Evolutionary conservation across 116 monocot genomes (phyloP).

Genomic region (Trichopus zeylanicus): DNA sequence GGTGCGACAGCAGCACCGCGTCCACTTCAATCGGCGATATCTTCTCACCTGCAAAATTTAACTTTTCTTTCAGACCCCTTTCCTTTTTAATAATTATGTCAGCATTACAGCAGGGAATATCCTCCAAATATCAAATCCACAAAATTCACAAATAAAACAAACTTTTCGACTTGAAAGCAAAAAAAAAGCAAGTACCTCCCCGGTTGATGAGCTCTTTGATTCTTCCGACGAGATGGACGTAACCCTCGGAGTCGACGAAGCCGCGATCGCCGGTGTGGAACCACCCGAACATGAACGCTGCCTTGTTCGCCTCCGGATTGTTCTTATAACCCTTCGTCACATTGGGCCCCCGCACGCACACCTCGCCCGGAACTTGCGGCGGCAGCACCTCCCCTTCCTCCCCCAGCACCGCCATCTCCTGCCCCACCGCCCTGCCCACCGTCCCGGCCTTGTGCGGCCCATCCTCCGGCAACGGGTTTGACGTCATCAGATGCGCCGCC

Average conservation of each 20-base stretch:
- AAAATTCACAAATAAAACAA: no score
- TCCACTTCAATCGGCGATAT: slow-evolving; percentile 98
- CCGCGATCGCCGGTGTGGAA: slow-evolving; percentile 92
- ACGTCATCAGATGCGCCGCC: slow-evolving; percentile 74
- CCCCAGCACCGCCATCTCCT: slow-evolving; percentile 66
- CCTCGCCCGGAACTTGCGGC: slow-evolving; percentile 45
- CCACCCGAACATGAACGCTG: slow-evolving; percentile 80
- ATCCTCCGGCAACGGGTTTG: slow-evolving; percentile 75
- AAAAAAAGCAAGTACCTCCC: slow-evolving; percentile 56
- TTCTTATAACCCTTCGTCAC: slow-evolving; percentile 80
- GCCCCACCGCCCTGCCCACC: slow-evolving; percentile 70
- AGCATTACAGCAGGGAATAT: no score
- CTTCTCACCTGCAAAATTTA: slow-evolving; percentile 64
- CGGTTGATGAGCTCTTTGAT: slow-evolving; percentile 99
- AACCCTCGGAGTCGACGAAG: slow-evolving; percentile 68
- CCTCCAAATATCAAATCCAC: no score
- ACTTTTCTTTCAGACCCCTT: no score
- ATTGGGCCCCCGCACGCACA: slow-evolving; percentile 79
- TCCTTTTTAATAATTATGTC: no score
- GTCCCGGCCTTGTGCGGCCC: slow-evolving; percentile 70
- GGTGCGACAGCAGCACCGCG: slow-evolving; percentile 66
- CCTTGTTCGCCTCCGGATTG: slow-evolving; percentile 69
- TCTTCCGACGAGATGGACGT: slow-evolving; percentile 74
- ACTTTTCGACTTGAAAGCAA: not conserved
- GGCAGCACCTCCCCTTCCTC: slow-evolving; percentile 33